These are phyloP conservation scores for Rhododendron ovatum DNA, from an alignment of 148 eudicot species.

Conservation along the genomic window DNA sequence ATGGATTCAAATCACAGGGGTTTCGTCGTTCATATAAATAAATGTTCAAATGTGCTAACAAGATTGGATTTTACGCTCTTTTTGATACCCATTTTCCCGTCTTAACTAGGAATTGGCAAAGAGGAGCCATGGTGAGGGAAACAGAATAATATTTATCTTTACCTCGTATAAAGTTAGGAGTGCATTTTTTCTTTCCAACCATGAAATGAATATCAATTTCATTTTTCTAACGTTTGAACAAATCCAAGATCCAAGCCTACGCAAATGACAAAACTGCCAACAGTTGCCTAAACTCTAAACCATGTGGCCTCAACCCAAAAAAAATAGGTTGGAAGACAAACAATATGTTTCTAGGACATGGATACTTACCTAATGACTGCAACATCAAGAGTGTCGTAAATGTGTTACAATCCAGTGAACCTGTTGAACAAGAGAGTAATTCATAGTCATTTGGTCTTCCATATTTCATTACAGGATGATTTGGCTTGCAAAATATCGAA, in stretches of 20 bases:
- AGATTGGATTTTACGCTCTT: neutral
- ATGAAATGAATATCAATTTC: neutral
- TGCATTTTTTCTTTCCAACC: neutral
- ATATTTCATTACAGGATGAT: neutral
- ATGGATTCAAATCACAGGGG: neutral
- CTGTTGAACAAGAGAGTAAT: constrained; percentile 30
- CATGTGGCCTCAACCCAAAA: neutral
- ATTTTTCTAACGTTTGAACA: neutral
- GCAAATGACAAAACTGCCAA: neutral
- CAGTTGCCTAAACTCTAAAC: neutral
- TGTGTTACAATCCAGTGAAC: constrained; percentile 58
- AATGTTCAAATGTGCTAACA: neutral
- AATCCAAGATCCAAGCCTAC: neutral
- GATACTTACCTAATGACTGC: neutral
- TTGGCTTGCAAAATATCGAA: neutral
- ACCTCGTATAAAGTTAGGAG: neutral
- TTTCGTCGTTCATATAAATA: neutral
- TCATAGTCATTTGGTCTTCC: neutral
- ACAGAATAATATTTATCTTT: neutral
- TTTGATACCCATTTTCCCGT: neutral
- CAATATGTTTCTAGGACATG: neutral
- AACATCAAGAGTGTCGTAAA: constrained; percentile 31
- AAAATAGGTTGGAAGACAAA: neutral
- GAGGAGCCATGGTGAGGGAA: neutral
- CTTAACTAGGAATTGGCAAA: neutral